A percentile compares a stretch with the other conserved stretches of the same genome.
Evolutionary conservation across 179 eudicot genomes (phyloP).

Genomic region (Silene noctiflora): DNA sequence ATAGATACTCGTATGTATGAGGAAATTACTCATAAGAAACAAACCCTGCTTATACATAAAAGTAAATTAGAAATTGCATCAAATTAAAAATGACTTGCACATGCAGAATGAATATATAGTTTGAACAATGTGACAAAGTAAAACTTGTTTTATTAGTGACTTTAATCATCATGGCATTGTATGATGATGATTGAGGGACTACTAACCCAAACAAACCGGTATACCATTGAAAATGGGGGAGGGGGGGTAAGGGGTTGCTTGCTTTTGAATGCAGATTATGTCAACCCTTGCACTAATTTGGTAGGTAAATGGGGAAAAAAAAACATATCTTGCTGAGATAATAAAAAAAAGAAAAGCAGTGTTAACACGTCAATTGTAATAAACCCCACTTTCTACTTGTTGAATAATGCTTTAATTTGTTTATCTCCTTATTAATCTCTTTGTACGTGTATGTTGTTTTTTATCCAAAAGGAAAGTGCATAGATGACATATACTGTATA

Average conservation of each 20-base stretch:
- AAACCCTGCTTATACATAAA: no score
- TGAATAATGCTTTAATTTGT: neutral
- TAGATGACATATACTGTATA: constrained; percentile 2
- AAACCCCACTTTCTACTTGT: constrained; percentile 12
- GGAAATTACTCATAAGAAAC: no score
- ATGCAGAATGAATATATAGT: neutral
- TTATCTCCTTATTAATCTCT: constrained; percentile 6
- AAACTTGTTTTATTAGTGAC: no score
- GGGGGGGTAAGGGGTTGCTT: neutral
- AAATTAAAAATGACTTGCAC: constrained; percentile 19
- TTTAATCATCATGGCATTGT: no score
- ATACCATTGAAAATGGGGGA: constrained; percentile 6
- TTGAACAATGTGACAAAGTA: no score
- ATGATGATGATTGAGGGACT: constrained; percentile 16
- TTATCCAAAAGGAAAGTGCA: neutral
- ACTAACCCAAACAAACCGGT: constrained; percentile 9
- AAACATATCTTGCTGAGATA: constrained; percentile 18
- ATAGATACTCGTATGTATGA: no score
- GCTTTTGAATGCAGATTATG: constrained; percentile 16
- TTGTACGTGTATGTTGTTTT: neutral
- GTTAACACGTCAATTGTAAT: constrained; percentile 10
- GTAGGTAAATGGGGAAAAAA: constrained; percentile 23
- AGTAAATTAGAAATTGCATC: constrained; percentile 12
- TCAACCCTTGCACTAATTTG: constrained; percentile 26
- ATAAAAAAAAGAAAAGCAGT: neutral